Evolutionary conservation across 1,284 basidiomycete species (phyloP).

Genomic region (Papiliotrema terrestris): DNA sequence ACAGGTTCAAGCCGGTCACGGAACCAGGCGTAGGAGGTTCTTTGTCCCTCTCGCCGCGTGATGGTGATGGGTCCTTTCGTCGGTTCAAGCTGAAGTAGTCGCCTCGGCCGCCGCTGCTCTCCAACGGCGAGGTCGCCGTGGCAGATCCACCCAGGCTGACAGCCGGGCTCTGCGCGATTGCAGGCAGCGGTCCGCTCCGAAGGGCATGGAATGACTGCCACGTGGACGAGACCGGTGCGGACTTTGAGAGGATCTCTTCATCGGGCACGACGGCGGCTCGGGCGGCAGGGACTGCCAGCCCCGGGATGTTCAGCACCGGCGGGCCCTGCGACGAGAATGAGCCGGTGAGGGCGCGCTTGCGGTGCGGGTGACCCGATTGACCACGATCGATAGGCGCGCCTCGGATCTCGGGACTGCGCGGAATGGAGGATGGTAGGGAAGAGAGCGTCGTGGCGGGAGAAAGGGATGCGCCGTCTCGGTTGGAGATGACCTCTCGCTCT

Average conservation of each 20-base stretch:
- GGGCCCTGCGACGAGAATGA: slow-evolving; percentile 18
- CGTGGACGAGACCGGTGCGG: slow-evolving; percentile 21
- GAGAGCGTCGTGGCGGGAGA: slow-evolving; percentile 17
- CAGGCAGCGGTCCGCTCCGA: slow-evolving; percentile 14
- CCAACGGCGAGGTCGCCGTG: neutral
- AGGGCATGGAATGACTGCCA: slow-evolving; percentile 27
- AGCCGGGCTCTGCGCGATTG: slow-evolving; percentile 11
- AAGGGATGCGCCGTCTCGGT: neutral
- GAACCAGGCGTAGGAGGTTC: slow-evolving; percentile 10
- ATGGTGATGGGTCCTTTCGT: slow-evolving; percentile 16
- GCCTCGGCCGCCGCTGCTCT: slow-evolving; percentile 8
- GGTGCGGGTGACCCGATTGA: slow-evolving; percentile 23
- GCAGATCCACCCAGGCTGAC: neutral
- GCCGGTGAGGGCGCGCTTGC: slow-evolving; percentile 29
- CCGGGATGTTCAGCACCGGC: slow-evolving; percentile 54
- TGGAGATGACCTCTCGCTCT: slow-evolving; percentile 28
- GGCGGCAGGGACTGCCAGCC: slow-evolving; percentile 63
- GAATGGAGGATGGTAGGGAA: slow-evolving; percentile 23
- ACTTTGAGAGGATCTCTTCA: slow-evolving; percentile 23
- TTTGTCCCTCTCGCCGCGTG: slow-evolving; percentile 9
- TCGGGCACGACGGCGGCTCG: slow-evolving; percentile 52
- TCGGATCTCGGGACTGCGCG: slow-evolving; percentile 31
- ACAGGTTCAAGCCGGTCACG: neutral
- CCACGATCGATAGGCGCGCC: slow-evolving; percentile 41
- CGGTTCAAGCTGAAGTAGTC: slow-evolving; percentile 45